Conservation (phyloP, 2,329 filamentous ascomycete species). For the Colletotrichum tabaci region DNA sequence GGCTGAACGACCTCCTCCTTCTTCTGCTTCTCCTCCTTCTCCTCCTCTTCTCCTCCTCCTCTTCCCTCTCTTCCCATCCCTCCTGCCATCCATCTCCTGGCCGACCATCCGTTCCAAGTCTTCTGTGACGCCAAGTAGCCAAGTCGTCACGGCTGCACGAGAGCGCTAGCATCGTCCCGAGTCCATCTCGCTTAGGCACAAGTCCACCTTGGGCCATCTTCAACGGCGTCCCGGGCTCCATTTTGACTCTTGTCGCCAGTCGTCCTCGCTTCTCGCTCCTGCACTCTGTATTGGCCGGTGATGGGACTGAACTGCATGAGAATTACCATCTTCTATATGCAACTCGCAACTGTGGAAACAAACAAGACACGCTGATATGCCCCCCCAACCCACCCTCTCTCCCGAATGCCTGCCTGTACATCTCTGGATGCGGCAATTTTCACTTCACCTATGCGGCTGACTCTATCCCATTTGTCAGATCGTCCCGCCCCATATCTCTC, state of each 20-base stretch:
- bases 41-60: background rate
- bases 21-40: too few species aligned
- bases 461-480: constrained; percentile 16
- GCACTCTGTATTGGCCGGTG: background rate
- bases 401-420: constrained; percentile 15
- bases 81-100: background rate
- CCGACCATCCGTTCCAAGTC: background rate
- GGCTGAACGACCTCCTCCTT: constrained; percentile 18
- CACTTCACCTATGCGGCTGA: constrained; percentile 24
- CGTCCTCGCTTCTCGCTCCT: background rate
- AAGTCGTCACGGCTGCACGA: background rate
- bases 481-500: constrained; percentile 5
- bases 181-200: constrained; percentile 23
- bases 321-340: constrained; percentile 17
- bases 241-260: constrained; percentile 2
- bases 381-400: background rate
- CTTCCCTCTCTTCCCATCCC: background rate
- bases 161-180: constrained; percentile 17
- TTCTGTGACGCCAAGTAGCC: background rate
- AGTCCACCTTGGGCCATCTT: constrained; percentile 4
- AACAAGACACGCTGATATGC: constrained; percentile 33
- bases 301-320: background rate
- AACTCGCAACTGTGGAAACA: constrained; percentile 21
- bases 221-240: constrained; percentile 13
- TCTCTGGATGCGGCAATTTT: constrained; percentile 13